Conservation (phyloP, 345 rosid genomes). For the Raphanus sativus region DNA sequence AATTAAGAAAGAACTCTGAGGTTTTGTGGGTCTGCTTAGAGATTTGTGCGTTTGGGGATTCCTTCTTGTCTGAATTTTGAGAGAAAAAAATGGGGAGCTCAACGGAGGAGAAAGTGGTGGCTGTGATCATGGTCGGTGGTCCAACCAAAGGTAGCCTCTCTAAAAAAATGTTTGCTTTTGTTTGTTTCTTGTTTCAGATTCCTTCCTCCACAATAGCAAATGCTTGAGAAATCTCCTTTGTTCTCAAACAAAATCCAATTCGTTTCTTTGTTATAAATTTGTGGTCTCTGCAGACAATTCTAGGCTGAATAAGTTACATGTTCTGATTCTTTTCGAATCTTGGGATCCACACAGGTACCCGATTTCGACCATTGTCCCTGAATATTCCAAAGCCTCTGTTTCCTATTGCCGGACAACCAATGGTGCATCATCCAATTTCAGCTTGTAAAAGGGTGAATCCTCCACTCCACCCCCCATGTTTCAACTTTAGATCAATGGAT, state of each 20-base stretch:
- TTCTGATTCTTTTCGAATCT: not conserved
- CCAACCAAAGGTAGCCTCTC: slow-evolving; percentile 81
- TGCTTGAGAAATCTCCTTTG: slow-evolving; percentile 1
- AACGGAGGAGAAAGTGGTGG: slow-evolving; percentile 83
- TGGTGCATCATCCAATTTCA: slow-evolving; percentile 97
- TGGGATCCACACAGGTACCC: slow-evolving; percentile 59
- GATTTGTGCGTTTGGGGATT: slow-evolving; percentile 43
- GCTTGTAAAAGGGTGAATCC: slow-evolving; percentile 86
- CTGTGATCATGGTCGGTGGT: slow-evolving; percentile 99
- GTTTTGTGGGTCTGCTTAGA: slow-evolving; percentile 21
- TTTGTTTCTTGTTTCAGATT: no score
- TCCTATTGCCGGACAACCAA: slow-evolving; percentile 90
- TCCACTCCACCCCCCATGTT: not conserved
- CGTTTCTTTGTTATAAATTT: no score
- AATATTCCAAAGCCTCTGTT: slow-evolving; percentile 89
- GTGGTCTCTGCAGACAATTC: not conserved
- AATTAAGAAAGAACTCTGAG: slow-evolving; percentile 3
- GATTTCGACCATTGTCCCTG: slow-evolving; percentile 88
- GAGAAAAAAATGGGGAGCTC: no score
- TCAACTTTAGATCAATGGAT: slow-evolving; percentile 1
- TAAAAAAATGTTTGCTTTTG: no score
- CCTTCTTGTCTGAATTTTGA: not conserved
- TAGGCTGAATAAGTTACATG: not conserved
- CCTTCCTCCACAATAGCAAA: no score
- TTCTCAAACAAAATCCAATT: not conserved